Conservation (phyloP, 768 basidiomycete genomes). For the Termitomyces sp. region DNA sequence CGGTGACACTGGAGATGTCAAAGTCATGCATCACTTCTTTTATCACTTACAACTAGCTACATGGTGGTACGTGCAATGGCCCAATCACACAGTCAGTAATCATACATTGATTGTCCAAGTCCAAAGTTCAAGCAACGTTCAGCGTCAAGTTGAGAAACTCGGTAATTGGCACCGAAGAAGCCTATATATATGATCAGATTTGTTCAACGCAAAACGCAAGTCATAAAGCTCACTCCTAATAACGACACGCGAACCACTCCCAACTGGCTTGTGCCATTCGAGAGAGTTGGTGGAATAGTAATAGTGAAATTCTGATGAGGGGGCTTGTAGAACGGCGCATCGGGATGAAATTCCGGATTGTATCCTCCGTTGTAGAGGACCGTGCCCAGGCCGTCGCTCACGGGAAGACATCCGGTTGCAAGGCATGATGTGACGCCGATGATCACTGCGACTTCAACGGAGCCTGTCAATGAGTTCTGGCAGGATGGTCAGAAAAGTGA, state of each 20-base stretch:
- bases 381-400: constrained; percentile 26
- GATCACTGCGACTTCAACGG: constrained; percentile 39
- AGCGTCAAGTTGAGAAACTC: constrained; percentile 28
- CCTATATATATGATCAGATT: constrained; percentile 17
- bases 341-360: constrained; percentile 26
- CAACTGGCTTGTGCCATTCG: constrained; percentile 27
- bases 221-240: constrained; percentile 29
- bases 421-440: constrained; percentile 36
- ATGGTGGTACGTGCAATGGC: background rate
- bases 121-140: constrained; percentile 14
- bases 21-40: too few relatives aligned
- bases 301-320: constrained; percentile 44
- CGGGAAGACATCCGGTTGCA: constrained; percentile 15
- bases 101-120: background rate
- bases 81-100: too few relatives aligned
- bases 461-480: constrained; percentile 31
- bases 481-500: background rate
- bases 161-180: constrained; percentile 20
- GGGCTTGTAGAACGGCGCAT: constrained; percentile 8
- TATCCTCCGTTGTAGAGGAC: constrained; percentile 45
- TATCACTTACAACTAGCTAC: background rate
- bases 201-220: too few relatives aligned
- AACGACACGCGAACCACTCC: constrained; percentile 32
- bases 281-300: constrained; percentile 24
- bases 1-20: too few relatives aligned